Evolutionary conservation across 352 stramenopile genomes (phyloP).

Genomic region (Phytophthora sojae): DNA sequence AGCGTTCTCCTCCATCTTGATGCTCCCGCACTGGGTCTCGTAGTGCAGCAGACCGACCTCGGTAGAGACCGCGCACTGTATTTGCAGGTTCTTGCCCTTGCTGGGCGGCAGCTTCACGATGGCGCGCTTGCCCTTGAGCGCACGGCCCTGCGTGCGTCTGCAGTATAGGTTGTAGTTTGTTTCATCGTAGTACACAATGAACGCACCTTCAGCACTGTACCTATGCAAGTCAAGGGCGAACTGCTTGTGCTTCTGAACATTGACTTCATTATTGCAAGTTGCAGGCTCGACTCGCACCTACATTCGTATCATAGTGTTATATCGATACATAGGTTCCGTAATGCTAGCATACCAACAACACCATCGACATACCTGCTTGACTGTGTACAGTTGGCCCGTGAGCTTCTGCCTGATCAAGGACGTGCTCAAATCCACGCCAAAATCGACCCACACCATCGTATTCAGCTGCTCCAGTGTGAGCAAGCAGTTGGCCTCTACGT

Average conservation of each 20-base stretch:
- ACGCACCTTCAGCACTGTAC: no score
- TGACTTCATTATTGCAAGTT: no score
- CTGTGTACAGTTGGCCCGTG: no score
- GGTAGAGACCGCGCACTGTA: constrained; percentile 4
- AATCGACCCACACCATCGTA: background rate
- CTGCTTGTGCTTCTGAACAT: no score
- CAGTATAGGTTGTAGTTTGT: background rate
- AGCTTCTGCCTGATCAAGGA: no score
- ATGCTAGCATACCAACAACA: no score
- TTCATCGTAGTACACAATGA: background rate
- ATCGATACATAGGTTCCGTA: no score
- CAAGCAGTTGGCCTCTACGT: background rate
- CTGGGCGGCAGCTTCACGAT: background rate
- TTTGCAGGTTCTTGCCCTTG: constrained; percentile 5
- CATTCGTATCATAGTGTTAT: no score
- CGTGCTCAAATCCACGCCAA: no score
- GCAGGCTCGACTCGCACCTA: no score
- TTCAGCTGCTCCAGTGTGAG: background rate
- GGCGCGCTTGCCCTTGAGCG: background rate
- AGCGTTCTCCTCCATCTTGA: constrained; percentile 9
- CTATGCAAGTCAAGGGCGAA: no score
- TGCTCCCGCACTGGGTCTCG: background rate
- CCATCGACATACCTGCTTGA: no score
- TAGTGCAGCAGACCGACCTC: constrained; percentile 3
- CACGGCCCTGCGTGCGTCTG: background rate